phyloP scores from a whole-genome alignment of 345 rosid genomes.

The Rhodamnia rubescens region DNA sequence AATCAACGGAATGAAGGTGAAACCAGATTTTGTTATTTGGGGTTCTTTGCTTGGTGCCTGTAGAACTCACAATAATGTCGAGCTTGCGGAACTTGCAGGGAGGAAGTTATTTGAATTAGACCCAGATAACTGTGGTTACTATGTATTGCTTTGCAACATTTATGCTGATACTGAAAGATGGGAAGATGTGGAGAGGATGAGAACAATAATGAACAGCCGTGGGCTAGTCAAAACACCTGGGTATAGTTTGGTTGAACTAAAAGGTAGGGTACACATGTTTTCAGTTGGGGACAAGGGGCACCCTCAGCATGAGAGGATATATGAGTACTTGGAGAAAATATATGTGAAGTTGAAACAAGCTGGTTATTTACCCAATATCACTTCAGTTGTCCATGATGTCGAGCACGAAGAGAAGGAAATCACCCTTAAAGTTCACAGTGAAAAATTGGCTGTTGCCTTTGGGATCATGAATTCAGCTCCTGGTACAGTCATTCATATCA shows the following conservation, averaged over 20 bases:
- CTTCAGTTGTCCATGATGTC: conserved; percentile 57
- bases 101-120: conserved; percentile 52
- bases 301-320: conserved; percentile 52
- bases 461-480: conserved; percentile 69
- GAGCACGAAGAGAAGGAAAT: conserved; percentile 79
- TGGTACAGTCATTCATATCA: conserved; percentile 51
- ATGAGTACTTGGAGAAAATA: conserved; percentile 38
- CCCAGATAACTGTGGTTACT: conserved; percentile 62
- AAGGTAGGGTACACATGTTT: conserved; percentile 64
- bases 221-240: conserved; percentile 70
- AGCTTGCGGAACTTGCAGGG: conserved; percentile 69
- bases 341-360: conserved; percentile 42
- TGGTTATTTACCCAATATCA: conserved; percentile 64
- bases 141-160: conserved; percentile 66
- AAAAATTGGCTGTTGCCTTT: conserved; percentile 81
- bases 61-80: conserved; percentile 74
- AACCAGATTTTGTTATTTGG: conserved; percentile 73
- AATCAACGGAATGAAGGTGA: conserved; percentile 62
- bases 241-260: conserved; percentile 70
- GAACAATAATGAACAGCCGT: conserved; percentile 42
- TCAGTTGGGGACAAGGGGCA: conserved; percentile 76
- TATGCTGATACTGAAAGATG: conserved; percentile 89
- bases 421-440: conserved; percentile 63
- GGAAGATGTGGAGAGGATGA: conserved; percentile 71
- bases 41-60: conserved; percentile 90